phyloP scores from a whole-genome alignment of 352 stramenopile species.

The Phytophthora europaea region DNA sequence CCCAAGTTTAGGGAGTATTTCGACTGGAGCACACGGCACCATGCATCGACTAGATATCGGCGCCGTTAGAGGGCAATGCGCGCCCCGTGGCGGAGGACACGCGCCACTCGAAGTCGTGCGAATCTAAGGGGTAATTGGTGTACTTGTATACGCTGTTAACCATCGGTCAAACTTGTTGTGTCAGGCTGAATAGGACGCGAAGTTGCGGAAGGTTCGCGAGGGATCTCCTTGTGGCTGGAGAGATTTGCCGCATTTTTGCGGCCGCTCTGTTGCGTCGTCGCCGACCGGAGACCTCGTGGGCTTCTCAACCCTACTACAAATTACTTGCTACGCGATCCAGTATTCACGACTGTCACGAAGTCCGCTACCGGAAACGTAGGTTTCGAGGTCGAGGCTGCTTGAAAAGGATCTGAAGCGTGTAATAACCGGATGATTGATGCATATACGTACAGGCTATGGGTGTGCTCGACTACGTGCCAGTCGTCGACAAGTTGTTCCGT shows the following conservation, averaged over 20 bases:
- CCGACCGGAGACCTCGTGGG: constrained; percentile 67
- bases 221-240: constrained; percentile 65
- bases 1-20: too few relatives aligned
- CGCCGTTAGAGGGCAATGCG: too few relatives aligned
- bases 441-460: constrained; percentile 49
- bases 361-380: constrained; percentile 70
- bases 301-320: too few relatives aligned
- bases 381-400: not conserved
- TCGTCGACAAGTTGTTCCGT: constrained; percentile 78
- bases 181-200: constrained; percentile 50
- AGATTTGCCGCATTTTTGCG: constrained; percentile 85
- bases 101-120: too few relatives aligned
- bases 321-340: constrained; percentile 87
- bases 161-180: not conserved
- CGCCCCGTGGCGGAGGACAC: too few relatives aligned
- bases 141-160: not conserved
- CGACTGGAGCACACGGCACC: too few relatives aligned
- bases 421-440: constrained; percentile 7
- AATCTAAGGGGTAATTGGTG: not conserved
- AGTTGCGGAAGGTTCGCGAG: constrained; percentile 42
- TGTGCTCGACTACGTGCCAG: constrained; percentile 71
- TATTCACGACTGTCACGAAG: constrained; percentile 78
- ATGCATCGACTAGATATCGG: too few relatives aligned
- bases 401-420: not conserved
- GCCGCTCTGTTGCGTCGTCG: constrained; percentile 74